phyloP scores from a whole-genome alignment of 176 grass and related monocot genomes.

The Alopecurus myosuroides region DNA sequence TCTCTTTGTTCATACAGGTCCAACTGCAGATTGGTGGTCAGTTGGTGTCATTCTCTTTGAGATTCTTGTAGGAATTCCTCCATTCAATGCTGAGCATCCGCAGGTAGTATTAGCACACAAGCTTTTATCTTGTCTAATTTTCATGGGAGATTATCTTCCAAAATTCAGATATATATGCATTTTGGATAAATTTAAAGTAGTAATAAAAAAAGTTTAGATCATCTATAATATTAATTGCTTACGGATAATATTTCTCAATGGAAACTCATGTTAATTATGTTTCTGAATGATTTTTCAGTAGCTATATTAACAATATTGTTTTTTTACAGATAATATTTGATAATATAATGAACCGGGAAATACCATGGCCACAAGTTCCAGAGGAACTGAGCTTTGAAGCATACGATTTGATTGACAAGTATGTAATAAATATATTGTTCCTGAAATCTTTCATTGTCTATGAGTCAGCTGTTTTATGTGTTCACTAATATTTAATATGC shows the following conservation, averaged over 20 bases:
- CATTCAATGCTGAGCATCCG: slow-evolving; percentile 95
- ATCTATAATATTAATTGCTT: background rate
- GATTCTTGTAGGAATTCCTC: slow-evolving; percentile 91
- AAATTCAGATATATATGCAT: background rate
- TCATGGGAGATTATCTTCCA: no score
- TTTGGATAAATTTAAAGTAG: background rate
- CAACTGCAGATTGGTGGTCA: slow-evolving; percentile 97
- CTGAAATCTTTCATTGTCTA: background rate
- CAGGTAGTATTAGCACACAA: slow-evolving; percentile 44
- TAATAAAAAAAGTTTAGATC: background rate
- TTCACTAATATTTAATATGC: background rate
- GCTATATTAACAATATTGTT: background rate
- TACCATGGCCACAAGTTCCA: slow-evolving; percentile 88
- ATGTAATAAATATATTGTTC: slow-evolving; percentile 33
- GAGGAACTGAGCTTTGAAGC: slow-evolving; percentile 79
- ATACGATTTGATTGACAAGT: slow-evolving; percentile 88
- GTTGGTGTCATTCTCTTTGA: slow-evolving; percentile 98
- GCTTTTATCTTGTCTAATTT: background rate
- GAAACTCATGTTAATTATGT: background rate
- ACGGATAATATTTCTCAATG: background rate
- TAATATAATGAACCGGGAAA: slow-evolving; percentile 99
- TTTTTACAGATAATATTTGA: slow-evolving; percentile 86
- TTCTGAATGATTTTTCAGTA: background rate
- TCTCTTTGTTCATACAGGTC: slow-evolving; percentile 38
- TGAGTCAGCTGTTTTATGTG: background rate